Base-by-base conservation (phyloP, 495 filamentous ascomycete genomes). In the Hypoxylon crocopeplum region DNA sequence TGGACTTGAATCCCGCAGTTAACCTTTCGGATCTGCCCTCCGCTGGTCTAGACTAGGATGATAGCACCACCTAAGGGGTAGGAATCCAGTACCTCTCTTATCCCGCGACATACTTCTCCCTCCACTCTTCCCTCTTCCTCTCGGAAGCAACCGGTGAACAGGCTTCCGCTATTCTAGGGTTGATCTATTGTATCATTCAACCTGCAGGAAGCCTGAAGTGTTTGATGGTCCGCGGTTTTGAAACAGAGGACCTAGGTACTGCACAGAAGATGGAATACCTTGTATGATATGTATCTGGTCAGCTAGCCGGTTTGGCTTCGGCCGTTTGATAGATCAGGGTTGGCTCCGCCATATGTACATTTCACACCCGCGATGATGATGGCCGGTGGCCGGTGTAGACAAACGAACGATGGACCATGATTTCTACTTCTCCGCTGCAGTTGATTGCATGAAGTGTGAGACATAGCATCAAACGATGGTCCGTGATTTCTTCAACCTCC, bases 1-100 rank as follows among this genome's bases (percentile, higher is more conserved):
- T 95, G 58, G 83, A 86, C 58, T 78, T 93, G 44, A 81, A 83
- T 38, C 66, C 72, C 42, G 16, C 34, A 42, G 76, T 54, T 32
- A 64, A 64, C 54, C 20, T 64, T 20, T 49, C 80, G 15, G 72
- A 68, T 34, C 56, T 74, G 19, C 74, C 76, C n/a, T 72, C 65
- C 30, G 75, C 73, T 15, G 74, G 76, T 48, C 69, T 80, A 22
- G 77, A 80, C 59, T 80, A 80, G 34, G 20, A n/a, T n/a, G n/a
- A n/a, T n/a, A n/a, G n/a, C n/a, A n/a, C n/a, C n/a, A n/a, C n/a
- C n/a, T n/a, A n/a, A 50, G 20, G 19, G 36, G 25, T 38, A 38
- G 25, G n/a, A n/a, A n/a, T n/a, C n/a, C n/a, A n/a, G n/a, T n/a
- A n/a, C n/a, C n/a, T n/a, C n/a, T n/a, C n/a, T n/a, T n/a, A n/a